A percentile compares a stretch with the other conserved stretches of the same genome.
phyloP scores from a whole-genome alignment of 495 filamentous ascomycete species.

The Cetradonia linearis region DNA sequence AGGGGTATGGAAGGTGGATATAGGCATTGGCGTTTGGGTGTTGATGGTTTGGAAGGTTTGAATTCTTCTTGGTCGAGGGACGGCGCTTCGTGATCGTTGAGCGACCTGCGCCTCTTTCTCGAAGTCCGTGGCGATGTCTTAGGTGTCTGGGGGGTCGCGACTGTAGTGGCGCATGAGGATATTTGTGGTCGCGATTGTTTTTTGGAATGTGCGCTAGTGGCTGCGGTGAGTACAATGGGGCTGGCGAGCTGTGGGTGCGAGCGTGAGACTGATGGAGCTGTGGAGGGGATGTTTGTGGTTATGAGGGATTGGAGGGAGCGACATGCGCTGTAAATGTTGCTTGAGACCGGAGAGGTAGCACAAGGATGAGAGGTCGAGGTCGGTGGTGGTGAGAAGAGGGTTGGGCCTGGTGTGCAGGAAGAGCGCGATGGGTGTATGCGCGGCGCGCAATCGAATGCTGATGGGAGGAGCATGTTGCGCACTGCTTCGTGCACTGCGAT shows the following conservation, averaged over 20 bases:
- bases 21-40: conserved; percentile 57
- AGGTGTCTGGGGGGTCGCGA: conserved; percentile 39
- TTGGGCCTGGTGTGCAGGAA: conserved; percentile 36
- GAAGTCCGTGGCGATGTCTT: conserved; percentile 39
- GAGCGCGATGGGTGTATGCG: conserved; percentile 38
- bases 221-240: conserved; percentile 35
- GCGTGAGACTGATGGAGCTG: conserved; percentile 30
- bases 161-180: conserved; percentile 28
- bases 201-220: conserved; percentile 26
- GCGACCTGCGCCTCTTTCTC: conserved; percentile 53
- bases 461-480: conserved; percentile 55
- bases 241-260: conserved; percentile 42
- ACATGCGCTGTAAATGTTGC: conserved; percentile 56
- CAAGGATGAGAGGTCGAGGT: conserved; percentile 55
- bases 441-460: conserved; percentile 59
- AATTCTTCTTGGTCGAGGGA: conserved; percentile 27
- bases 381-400: conserved; percentile 50
- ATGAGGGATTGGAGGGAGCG: conserved; percentile 63
- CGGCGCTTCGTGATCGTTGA: conserved; percentile 42
- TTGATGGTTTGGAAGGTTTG: conserved; percentile 39
- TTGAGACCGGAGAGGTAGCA: conserved; percentile 41
- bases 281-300: conserved; percentile 31
- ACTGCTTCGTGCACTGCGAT: neutral
- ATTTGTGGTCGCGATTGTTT: conserved; percentile 24
- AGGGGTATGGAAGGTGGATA: conserved; percentile 58